phyloP scores from a whole-genome alignment of 305 asterid species.

The Fraxinus albicans region DNA sequence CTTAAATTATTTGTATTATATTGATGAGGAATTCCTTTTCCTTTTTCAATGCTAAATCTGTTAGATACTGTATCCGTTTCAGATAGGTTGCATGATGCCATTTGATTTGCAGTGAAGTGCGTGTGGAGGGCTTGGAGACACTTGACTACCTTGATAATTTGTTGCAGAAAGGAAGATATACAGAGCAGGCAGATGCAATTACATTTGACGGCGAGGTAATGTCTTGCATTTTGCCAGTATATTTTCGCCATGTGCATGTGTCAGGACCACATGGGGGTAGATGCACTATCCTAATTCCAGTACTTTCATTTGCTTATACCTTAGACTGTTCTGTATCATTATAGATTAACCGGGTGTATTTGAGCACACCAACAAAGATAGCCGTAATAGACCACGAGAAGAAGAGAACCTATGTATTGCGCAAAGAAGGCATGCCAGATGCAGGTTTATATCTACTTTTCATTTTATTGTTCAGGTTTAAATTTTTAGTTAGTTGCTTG shows the following conservation, averaged over 20 bases:
- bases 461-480: slow-evolving; percentile 2
- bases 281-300: slow-evolving; percentile 21
- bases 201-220: slow-evolving; percentile 87
- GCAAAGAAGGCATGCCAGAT: slow-evolving; percentile 87
- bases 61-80: slow-evolving; percentile 33
- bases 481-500: slow-evolving; percentile 14
- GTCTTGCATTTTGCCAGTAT: slow-evolving; percentile 1
- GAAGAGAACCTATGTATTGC: slow-evolving; percentile 79
- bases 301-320: neutral
- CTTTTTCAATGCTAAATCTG: slow-evolving; percentile 19
- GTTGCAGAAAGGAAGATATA: slow-evolving; percentile 64
- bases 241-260: neutral
- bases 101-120: slow-evolving; percentile 85
- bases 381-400: slow-evolving; percentile 93
- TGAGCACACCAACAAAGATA: slow-evolving; percentile 80
- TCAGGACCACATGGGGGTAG: slow-evolving; percentile 8
- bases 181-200: slow-evolving; percentile 94
- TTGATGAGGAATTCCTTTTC: slow-evolving; percentile 4
- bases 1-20: neutral
- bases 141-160: slow-evolving; percentile 81
- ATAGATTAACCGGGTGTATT: slow-evolving; percentile 76
- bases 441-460: slow-evolving; percentile 50
- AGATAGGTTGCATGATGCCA: slow-evolving; percentile 42
- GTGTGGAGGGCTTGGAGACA: slow-evolving; percentile 77
- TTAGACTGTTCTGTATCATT: slow-evolving; percentile 15